phyloP scores from a whole-genome alignment of 345 rosid genomes.

The Turnera subulata region DNA sequence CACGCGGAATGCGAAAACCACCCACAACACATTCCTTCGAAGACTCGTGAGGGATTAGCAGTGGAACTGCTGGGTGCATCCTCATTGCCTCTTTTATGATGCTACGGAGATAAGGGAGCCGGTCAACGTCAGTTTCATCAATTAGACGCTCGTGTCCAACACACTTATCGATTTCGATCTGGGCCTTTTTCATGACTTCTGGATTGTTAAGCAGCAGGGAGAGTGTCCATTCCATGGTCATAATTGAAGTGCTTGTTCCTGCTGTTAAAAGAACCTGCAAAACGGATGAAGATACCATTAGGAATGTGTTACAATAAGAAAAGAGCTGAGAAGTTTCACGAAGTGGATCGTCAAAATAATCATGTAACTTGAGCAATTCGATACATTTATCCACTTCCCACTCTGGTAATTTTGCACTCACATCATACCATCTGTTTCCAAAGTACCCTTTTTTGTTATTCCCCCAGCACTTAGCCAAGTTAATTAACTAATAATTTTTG shows the following conservation, averaged over 20 bases:
- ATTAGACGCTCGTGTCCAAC: conserved; percentile 16
- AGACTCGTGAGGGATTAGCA: not conserved
- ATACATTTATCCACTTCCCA: too few relatives aligned
- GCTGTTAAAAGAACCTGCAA: conserved; percentile 22
- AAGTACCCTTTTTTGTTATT: too few relatives aligned
- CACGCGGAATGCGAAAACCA: not conserved
- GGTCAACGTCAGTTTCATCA: conserved; percentile 5
- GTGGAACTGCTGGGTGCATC: not conserved
- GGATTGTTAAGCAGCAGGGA: conserved; percentile 26
- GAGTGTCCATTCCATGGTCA: conserved; percentile 31
- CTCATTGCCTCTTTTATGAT: not conserved
- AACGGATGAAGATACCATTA: too few relatives aligned
- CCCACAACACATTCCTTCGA: not conserved
- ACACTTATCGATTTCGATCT: conserved; percentile 12
- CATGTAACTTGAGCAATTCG: too few relatives aligned
- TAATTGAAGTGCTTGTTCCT: conserved; percentile 21
- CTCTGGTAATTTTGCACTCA: too few relatives aligned
- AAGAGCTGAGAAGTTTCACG: too few relatives aligned
- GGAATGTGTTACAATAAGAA: too few relatives aligned
- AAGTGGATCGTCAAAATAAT: too few relatives aligned
- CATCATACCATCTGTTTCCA: too few relatives aligned
- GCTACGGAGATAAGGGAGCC: not conserved
- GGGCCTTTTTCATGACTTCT: conserved; percentile 12
- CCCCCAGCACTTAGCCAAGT: too few relatives aligned
- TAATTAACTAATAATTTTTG: too few relatives aligned